Base-by-base conservation (phyloP, 371 early-diverging fungal species). In the Phascolomyces articulosus region DNA sequence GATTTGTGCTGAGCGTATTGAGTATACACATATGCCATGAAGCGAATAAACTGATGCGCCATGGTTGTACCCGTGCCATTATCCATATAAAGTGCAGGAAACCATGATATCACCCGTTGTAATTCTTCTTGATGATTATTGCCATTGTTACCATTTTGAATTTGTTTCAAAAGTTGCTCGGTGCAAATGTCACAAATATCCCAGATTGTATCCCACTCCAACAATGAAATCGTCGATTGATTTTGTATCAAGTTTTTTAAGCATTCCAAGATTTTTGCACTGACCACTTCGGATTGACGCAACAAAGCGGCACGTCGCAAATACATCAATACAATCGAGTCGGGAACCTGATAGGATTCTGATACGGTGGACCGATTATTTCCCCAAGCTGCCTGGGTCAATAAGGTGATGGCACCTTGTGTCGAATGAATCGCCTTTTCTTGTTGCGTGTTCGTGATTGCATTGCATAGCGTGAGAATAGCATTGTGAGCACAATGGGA, bases 401-500 rank as follows among this genome's bases (percentile, higher is more conserved):
- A 54, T 28, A 88, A 63, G 16, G 71, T 64, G 4, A 86, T 79
- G 11, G 87, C 85, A 11, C 90, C 90, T 16, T 80, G 75, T 16
- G 81, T 71, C 78, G 64, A 65, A 53, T 64, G 66, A n/a, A 44
- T n/a, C n/a, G n/a, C 44, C n/a, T 44, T 4, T 44, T 44, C 15
- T 44, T 44, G 8, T 16, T 44, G 8, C 4, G 64, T 49, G 7
- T 76, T 64, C 48, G 79, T 78, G 20, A 87, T 64, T 56, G 80
- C 82, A 31, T 77, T 73, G 63, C 88, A 90, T n/a, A 91, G 65
- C 0, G 84, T 81, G 44, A 85, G 71, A 23, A 88, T 82, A 2
- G 87, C 80, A 24, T 80, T 83, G 56, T 88, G 87, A 7, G 88
- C 88, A 56, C 87, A 87, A 58, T 89, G 90, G 15, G 89, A 88